Evolutionary conservation across 768 basidiomycete genomes (phyloP), one percentile per base, ranked within the genome.

Genomic region (Panaeolus papilionaceus): DNA sequence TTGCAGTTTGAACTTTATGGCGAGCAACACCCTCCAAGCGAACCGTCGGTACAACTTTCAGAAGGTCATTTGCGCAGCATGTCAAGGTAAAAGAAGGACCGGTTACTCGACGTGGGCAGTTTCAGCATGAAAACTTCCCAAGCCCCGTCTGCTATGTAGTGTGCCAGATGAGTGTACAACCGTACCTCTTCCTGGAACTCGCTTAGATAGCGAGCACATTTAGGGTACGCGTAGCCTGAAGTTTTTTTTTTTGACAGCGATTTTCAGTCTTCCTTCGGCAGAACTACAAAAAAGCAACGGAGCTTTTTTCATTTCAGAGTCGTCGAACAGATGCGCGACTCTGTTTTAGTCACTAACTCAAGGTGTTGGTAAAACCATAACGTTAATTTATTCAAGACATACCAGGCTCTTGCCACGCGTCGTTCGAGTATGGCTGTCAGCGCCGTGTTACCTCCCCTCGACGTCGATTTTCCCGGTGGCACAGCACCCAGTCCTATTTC

Each of bases 391-490:
- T 23, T 33, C 33, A 33, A 5, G 9, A 28, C 5, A 51, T 26
- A 26, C 23, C 33, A 58, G 54, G 6, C 20, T 20, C 47, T 28
- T 33, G 54, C 54, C 47, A 58, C 33, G 26, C 54, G 54, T 16
- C 8, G 33, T 58, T 33, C 54, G 33, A 33, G 16, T 33, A 37
- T 58, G 20, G 14, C 16, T 58, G 33, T 58, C 75, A 5, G 75
- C 78, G 9, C 79, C 79, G 5, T 75, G 75, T 28, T 77, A 72
- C 69, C 66, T 64, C 61, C 67, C 69, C 62, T 40, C 71, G 45
- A 33, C 66, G n/a, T 33, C 33, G 6, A 47, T 28, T 45, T 14
- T 42, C 49, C 26, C 23, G 45, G 49, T 51, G 49, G 26, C 49
- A 51, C 26, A 58, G 54, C 54, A 58, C 28, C 54, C 54, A 28